Percentiles rank a stretch among this genome's conserved stretches.
These are phyloP conservation scores for Trichocladium uniseriatum DNA, from an alignment of 495 filamentous ascomycete species.

Conservation along the genomic window DNA sequence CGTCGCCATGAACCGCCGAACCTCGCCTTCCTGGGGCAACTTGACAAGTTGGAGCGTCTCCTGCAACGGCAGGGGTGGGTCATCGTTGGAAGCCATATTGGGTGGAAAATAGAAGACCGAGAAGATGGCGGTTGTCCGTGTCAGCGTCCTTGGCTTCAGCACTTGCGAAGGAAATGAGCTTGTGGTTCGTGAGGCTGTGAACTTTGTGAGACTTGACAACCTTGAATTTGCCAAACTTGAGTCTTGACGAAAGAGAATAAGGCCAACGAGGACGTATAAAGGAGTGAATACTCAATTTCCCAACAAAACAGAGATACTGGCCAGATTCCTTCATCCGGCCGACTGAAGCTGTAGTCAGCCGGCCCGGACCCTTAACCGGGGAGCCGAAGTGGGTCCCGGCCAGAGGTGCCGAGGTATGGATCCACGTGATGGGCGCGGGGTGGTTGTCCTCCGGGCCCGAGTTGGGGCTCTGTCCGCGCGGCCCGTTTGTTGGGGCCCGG, in stretches of 20 bases:
- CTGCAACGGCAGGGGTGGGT: conserved; percentile 29
- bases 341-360: not conserved
- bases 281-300: no score
- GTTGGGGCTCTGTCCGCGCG: no score
- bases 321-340: not conserved
- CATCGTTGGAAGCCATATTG: conserved; percentile 7
- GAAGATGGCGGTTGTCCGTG: no score
- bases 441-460: no score
- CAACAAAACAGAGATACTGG: not conserved
- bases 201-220: no score
- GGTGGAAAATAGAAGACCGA: not conserved
- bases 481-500: no score
- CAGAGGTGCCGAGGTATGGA: not conserved
- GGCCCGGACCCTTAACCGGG: not conserved
- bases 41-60: conserved; percentile 29
- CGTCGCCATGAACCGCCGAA: conserved; percentile 32
- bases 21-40: conserved; percentile 19
- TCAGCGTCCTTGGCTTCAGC: no score
- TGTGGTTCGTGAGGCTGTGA: no score
- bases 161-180: no score
- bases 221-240: no score
- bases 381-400: not conserved
- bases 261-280: no score
- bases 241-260: no score
- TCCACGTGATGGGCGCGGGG: not conserved